Conservation (phyloP, 352 stramenopile species). For the Phytophthora sp. region DNA sequence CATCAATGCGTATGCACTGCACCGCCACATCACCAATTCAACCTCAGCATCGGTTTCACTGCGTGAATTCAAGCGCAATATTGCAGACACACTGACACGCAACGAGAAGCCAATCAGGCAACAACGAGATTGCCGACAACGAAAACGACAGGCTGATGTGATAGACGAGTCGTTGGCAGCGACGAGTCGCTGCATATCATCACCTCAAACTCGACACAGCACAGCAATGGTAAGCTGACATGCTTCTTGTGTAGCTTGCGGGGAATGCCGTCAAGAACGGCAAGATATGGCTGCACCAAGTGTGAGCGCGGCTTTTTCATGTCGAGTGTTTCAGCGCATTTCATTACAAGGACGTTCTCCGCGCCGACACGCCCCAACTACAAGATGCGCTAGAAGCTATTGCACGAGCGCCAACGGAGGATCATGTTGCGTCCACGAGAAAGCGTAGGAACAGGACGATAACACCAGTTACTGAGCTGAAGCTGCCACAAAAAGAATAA, state of each 20-base stretch:
- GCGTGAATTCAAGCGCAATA: constrained; percentile 7
- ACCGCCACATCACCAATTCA: not conserved
- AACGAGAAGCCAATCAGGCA: constrained; percentile 6
- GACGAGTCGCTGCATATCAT: constrained; percentile 3
- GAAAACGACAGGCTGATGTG: not conserved
- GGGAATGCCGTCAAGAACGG: constrained; percentile 1
- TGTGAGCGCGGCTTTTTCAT: constrained; percentile 11
- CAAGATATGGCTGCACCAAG: constrained; percentile 5
- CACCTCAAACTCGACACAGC: constrained; percentile 8
- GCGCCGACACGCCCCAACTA: constrained; percentile 1
- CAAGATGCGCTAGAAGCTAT: constrained; percentile 19
- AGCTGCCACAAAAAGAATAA: too few relatives aligned
- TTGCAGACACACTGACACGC: constrained; percentile 5
- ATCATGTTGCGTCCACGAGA: constrained; percentile 12
- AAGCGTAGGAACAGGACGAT: constrained; percentile 6
- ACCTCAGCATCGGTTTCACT: not conserved
- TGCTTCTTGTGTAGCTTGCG: constrained; percentile 14
- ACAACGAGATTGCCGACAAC: constrained; percentile 4
- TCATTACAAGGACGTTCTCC: constrained; percentile 6
- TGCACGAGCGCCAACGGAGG: not conserved
- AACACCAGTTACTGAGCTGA: not conserved
- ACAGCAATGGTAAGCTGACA: constrained; percentile 12
- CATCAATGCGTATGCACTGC: constrained; percentile 16
- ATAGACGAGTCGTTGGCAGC: constrained; percentile 9
- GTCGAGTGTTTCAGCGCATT: constrained; percentile 11